These are phyloP conservation scores for Mentha longifolia DNA, from an alignment of 257 asterid genomes.

Conservation along the genomic window DNA sequence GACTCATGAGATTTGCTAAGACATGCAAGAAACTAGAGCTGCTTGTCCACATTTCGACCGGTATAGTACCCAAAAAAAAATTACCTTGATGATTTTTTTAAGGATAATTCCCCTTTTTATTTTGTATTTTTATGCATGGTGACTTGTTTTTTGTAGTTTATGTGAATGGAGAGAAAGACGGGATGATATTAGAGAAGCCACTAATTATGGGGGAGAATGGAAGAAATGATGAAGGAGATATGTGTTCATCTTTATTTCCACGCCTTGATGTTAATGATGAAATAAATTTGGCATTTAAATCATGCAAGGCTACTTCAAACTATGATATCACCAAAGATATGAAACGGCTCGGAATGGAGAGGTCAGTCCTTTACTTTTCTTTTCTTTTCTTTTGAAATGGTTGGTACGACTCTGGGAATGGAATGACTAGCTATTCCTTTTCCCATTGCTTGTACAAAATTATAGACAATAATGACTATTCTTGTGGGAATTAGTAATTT, in stretches of 20 bases:
- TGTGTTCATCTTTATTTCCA: background rate
- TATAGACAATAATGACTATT: too few species aligned
- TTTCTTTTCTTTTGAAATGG: too few species aligned
- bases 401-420: too few species aligned
- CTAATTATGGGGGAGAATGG: slow-evolving; percentile 27
- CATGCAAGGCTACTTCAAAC: slow-evolving; percentile 20
- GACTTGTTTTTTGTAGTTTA: slow-evolving; percentile 7
- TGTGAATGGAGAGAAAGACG: slow-evolving; percentile 36
- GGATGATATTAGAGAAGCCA: slow-evolving; percentile 28
- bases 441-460: too few species aligned
- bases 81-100: background rate
- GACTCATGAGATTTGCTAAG: slow-evolving; percentile 51
- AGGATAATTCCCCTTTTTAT: too few species aligned
- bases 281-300: slow-evolving; percentile 29
- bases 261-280: slow-evolving; percentile 39
- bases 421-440: too few species aligned
- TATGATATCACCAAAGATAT: slow-evolving; percentile 28
- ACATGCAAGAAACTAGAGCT: slow-evolving; percentile 54
- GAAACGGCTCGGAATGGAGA: slow-evolving; percentile 42
- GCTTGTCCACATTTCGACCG: slow-evolving; percentile 44
- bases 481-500: too few species aligned
- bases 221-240: background rate
- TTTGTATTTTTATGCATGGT: too few species aligned
- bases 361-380: slow-evolving; percentile 21
- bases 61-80: slow-evolving; percentile 9